Base-by-base conservation (phyloP, 345 rosid genomes). In the Acer saccharum region DNA sequence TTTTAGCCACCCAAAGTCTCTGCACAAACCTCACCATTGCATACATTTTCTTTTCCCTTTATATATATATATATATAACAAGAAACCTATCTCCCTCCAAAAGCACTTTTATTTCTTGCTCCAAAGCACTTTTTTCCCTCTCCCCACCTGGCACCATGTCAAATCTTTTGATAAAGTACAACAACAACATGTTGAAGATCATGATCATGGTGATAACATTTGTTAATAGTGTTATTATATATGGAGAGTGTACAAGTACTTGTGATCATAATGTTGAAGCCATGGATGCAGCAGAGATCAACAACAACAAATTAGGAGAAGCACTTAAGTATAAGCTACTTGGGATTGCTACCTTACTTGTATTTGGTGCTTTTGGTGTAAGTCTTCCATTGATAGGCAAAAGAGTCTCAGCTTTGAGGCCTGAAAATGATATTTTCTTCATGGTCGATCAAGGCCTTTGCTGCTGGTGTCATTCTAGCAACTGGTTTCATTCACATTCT, bases 401-500 rank as follows among this genome's bases (percentile, higher is more conserved):
- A 50, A 82, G 58, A 9, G 58, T 89, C 3, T 80, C 80, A 11
- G 60, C 79, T 3, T 50, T 91, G 17, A 77, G 84, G 23, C 89
- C 95, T 10, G 90, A 91, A 52, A 87, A 81, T 29, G 81, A 90
- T 67, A 20, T 85, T 14, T 91, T 90, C 88, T 86, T 89, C 84
- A 81, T 84, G 80, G 82, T 93, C 25, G 80, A 81, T 93, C 25
- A 90, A 88, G 76, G 91, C 93, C 3, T 90, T 89, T 60, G 93
- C 94, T 1, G 89, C 95, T 0, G 95, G 94, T 7, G 93, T 89
- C 20, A 93, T 90, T 46, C 78, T 91, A 8, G 85, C 90, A n/a
- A 90, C 95, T 0, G 90, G 94, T 6, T 90, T 88, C 77, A 58
- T 93, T 44, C 95, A 91, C 85, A 83, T 89, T 14, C 87, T 93